Evolutionary conservation across 768 basidiomycete species (phyloP), one percentile per base, ranked within the genome.

Genomic region (Hericium alpestre): DNA sequence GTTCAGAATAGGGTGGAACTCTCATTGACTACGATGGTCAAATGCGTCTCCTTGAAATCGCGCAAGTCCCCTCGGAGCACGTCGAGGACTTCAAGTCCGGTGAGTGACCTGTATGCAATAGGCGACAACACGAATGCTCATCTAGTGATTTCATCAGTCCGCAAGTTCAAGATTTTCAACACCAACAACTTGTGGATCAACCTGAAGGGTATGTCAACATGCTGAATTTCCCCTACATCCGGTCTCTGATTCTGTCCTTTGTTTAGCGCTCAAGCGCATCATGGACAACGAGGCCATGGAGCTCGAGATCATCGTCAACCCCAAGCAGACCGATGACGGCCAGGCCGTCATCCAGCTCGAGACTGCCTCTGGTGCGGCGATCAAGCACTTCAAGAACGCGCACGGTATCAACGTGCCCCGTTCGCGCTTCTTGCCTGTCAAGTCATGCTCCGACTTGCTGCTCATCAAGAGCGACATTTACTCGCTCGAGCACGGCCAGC

Each of bases 341-440:
- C 81, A 86, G 61, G 77, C 90, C 38, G 86, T 96, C 67, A 81
- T 96, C 64, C 91, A 67, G 60, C 64, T 67, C 20, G 64, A 64
- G 59, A 69, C 65, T 20, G 93, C 93, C 46, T 90, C 93, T 55
- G 93, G 94, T 70, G 92, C 90, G 43, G 93, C 93, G 49, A 83
- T 87, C 80, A 93, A 93, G 77, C 87, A 94, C 73, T 94, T 94
- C 77, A 85, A 80, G 71, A 86, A 86, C 68, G 91, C 89, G 6
- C 88, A 88, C 67, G 95, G 92, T 59, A 87, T 96, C 73, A 95
- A 94, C 74, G 95, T 97, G 47, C 93, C 95, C 55, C 86, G 93
- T 56, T 83, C 80, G 58, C 90, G 95, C 59, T 96, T 97, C 86
- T 79, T 98, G 67, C 91, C 93, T 43, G 88, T 90, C 43, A 87